A percentile compares a stretch with the other conserved stretches of the same genome.
Conservation (phyloP, 768 basidiomycete genomes). For the Panus rudis region DNA sequence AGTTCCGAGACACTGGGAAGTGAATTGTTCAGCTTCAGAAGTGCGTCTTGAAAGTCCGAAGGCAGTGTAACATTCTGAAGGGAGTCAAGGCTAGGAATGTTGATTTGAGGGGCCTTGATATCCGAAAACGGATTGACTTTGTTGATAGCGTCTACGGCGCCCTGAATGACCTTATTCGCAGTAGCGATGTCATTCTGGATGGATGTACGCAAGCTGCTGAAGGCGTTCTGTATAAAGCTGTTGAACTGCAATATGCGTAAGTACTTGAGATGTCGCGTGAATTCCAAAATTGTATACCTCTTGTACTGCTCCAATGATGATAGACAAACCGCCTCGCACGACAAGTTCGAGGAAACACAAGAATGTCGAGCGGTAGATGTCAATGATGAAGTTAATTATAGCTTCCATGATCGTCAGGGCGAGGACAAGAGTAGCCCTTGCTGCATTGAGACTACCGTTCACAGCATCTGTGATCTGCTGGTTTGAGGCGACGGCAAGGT, state of each 20-base stretch:
- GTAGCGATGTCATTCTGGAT: slow-evolving; percentile 65
- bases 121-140: slow-evolving; percentile 67
- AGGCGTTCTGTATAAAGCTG: slow-evolving; percentile 51
- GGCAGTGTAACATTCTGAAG: slow-evolving; percentile 80
- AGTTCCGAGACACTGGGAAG: slow-evolving; percentile 75
- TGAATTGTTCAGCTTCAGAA: slow-evolving; percentile 72
- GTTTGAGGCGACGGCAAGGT: slow-evolving; percentile 80
- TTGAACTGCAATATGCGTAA: slow-evolving; percentile 51
- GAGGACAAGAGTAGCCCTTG: slow-evolving; percentile 65
- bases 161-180: slow-evolving; percentile 63
- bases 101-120: slow-evolving; percentile 64
- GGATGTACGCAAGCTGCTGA: slow-evolving; percentile 53
- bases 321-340: slow-evolving; percentile 69
- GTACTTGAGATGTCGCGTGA: neutral
- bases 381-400: slow-evolving; percentile 86
- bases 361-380: slow-evolving; percentile 88
- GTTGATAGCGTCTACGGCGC: slow-evolving; percentile 63
- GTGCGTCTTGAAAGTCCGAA: slow-evolving; percentile 60
- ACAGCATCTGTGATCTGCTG: slow-evolving; percentile 70
- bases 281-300: slow-evolving; percentile 50
- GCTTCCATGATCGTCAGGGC: slow-evolving; percentile 80
- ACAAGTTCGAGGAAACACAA: slow-evolving; percentile 91
- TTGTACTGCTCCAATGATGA: slow-evolving; percentile 78
- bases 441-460: slow-evolving; percentile 71
- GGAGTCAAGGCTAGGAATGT: slow-evolving; percentile 64